A percentile compares a stretch with the other conserved stretches of the same genome.
Evolutionary conservation across 441 rosid species (phyloP).

Genomic region (Populus hybrid): DNA sequence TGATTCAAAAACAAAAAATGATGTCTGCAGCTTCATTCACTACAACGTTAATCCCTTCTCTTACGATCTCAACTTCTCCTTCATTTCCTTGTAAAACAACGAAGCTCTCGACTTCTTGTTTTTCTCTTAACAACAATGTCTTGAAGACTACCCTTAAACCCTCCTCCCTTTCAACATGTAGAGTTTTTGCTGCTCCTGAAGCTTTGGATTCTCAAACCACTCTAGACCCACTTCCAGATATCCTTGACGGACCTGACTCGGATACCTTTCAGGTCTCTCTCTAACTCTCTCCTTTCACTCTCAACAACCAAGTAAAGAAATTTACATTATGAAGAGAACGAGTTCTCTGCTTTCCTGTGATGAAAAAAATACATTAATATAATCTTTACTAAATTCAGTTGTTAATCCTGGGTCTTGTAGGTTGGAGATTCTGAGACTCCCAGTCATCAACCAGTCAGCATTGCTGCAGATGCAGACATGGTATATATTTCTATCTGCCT

Average conservation of each 20-base stretch:
- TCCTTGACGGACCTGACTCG: slow-evolving; percentile 31
- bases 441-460: slow-evolving; percentile 37
- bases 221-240: slow-evolving; percentile 23
- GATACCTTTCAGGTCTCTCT: slow-evolving; percentile 27
- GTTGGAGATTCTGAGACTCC: slow-evolving; percentile 39
- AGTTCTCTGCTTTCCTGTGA: too few relatives aligned
- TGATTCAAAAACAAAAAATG: slow-evolving; percentile 25
- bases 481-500: slow-evolving; percentile 20
- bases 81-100: slow-evolving; percentile 27
- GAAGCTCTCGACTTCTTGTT: slow-evolving; percentile 29
- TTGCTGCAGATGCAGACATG: slow-evolving; percentile 48
- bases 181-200: slow-evolving; percentile 60
- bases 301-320: neutral
- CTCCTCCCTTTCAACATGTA: slow-evolving; percentile 25
- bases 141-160: slow-evolving; percentile 32
- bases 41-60: slow-evolving; percentile 43
- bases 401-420: slow-evolving; percentile 22
- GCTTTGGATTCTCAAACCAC: slow-evolving; percentile 36
- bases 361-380: too few relatives aligned
- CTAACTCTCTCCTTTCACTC: neutral
- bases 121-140: slow-evolving; percentile 28
- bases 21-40: slow-evolving; percentile 43
- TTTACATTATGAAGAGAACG: too few relatives aligned
- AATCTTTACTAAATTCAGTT: neutral
- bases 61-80: slow-evolving; percentile 34